Conservation (phyloP, 495 filamentous ascomycete genomes). For the Tuber indicum region DNA sequence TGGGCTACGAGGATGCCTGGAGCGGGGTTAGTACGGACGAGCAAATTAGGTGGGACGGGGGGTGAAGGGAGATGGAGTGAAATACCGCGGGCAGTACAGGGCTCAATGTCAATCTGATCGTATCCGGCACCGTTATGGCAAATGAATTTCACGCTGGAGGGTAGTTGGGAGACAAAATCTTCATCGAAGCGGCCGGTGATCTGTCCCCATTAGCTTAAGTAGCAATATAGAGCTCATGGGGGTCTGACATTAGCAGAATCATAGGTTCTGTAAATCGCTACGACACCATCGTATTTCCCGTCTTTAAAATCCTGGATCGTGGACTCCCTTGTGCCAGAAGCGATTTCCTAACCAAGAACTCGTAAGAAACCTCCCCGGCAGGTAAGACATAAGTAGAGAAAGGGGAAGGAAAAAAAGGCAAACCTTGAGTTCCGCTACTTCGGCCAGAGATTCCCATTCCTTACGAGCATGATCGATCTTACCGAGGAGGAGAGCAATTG, state of each 20-base stretch:
- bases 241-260: constrained; percentile 51
- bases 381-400: background rate
- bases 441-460: constrained; percentile 54
- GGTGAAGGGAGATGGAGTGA: background rate
- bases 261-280: constrained; percentile 56
- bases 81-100: constrained; percentile 55
- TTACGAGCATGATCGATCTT: constrained; percentile 51
- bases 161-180: constrained; percentile 56
- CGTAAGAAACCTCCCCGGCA: background rate
- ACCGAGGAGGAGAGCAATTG: constrained; percentile 54
- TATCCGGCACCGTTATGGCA: constrained; percentile 85
- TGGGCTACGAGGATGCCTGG: constrained; percentile 59
- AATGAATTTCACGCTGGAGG: constrained; percentile 64
- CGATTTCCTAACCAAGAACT: constrained; percentile 49
- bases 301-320: constrained; percentile 51
- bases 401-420: background rate
- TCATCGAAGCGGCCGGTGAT: constrained; percentile 56
- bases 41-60: background rate
- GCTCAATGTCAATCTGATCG: constrained; percentile 68
- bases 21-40: constrained; percentile 4
- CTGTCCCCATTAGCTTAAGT: constrained; percentile 37
- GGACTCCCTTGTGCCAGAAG: constrained; percentile 48
- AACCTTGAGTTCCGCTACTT: constrained; percentile 53
- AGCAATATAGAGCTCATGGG: background rate
- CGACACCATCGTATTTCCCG: constrained; percentile 54